A percentile compares a stretch with the other conserved stretches of the same genome.
Evolutionary conservation across 345 rosid species (phyloP).

Genomic region (Pistacia integerrima): DNA sequence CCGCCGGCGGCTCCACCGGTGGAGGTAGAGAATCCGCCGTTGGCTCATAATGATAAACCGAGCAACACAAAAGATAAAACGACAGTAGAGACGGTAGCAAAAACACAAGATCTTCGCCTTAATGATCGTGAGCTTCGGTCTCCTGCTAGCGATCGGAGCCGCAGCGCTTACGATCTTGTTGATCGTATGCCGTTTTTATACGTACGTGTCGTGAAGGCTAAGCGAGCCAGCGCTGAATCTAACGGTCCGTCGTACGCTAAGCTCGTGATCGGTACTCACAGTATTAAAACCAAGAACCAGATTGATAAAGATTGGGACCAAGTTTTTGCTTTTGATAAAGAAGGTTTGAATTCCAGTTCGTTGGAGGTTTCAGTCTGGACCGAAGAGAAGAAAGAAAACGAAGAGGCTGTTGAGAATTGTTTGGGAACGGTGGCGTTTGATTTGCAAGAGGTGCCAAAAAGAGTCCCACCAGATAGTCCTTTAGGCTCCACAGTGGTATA

Average conservation of each 20-base stretch:
- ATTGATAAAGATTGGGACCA: constrained; percentile 83
- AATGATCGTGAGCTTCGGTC: constrained; percentile 60
- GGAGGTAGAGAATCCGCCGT: constrained; percentile 44
- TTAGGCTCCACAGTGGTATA: constrained; percentile 97
- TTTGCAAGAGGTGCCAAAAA: constrained; percentile 80
- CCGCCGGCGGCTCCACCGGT: constrained; percentile 31
- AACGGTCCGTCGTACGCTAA: constrained; percentile 53
- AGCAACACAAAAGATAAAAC: neutral
- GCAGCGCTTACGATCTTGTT: constrained; percentile 71
- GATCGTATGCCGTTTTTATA: constrained; percentile 86
- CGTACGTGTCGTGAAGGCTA: constrained; percentile 71
- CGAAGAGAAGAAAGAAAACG: constrained; percentile 64
- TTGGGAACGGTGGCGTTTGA: constrained; percentile 90
- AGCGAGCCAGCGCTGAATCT: constrained; percentile 44
- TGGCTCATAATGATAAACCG: constrained; percentile 47
- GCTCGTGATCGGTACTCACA: constrained; percentile 80
- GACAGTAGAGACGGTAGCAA: constrained; percentile 16
- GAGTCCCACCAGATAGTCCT: constrained; percentile 90
- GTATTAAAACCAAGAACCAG: constrained; percentile 69
- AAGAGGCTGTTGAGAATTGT: constrained; percentile 52
- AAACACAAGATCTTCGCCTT: constrained; percentile 12
- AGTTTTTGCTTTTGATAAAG: constrained; percentile 86
- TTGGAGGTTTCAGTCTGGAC: constrained; percentile 83
- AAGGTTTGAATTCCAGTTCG: constrained; percentile 65
- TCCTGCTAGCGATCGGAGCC: constrained; percentile 49